phyloP scores from a whole-genome alignment of 169 alveolate species.

The Plasmodium reichenowi region DNA sequence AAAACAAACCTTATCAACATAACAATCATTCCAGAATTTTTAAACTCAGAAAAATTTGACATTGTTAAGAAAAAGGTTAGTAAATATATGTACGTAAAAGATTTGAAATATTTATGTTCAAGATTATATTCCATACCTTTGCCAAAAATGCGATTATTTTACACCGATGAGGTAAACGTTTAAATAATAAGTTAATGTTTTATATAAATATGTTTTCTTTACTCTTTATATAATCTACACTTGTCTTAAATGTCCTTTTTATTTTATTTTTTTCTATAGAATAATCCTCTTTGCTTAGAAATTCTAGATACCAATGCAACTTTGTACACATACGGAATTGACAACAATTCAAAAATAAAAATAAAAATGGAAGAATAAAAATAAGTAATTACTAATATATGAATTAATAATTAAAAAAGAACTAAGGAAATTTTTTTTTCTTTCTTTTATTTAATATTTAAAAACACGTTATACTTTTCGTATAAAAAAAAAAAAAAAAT shows the following conservation, averaged over 20 bases:
- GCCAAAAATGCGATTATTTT: slow-evolving; percentile 36
- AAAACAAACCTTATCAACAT: slow-evolving; percentile 57
- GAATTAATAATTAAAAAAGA: too few species aligned
- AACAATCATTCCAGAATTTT: slow-evolving; percentile 70
- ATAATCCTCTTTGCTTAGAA: slow-evolving; percentile 67
- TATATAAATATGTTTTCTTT: too few species aligned
- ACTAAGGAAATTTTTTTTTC: too few species aligned
- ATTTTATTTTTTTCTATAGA: slow-evolving; percentile 14
- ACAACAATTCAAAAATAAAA: slow-evolving; percentile 70
- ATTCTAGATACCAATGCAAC: slow-evolving; percentile 70
- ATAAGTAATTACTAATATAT: neutral
- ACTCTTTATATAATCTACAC: too few species aligned
- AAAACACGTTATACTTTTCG: too few species aligned
- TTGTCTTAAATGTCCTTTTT: neutral
- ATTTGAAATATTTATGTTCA: slow-evolving; percentile 67
- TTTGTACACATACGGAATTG: slow-evolving; percentile 74
- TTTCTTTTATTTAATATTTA: too few species aligned
- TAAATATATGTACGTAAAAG: slow-evolving; percentile 56
- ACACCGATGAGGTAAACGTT: slow-evolving; percentile 61
- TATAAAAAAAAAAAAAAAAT: too few species aligned
- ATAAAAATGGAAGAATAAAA: slow-evolving; percentile 42
- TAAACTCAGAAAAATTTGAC: slow-evolving; percentile 48
- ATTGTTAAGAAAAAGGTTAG: slow-evolving; percentile 70
- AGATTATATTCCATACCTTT: slow-evolving; percentile 63
- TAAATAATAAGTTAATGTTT: too few species aligned